Base-by-base conservation (phyloP, 768 basidiomycete genomes). In the Podaxis pistillaris region DNA sequence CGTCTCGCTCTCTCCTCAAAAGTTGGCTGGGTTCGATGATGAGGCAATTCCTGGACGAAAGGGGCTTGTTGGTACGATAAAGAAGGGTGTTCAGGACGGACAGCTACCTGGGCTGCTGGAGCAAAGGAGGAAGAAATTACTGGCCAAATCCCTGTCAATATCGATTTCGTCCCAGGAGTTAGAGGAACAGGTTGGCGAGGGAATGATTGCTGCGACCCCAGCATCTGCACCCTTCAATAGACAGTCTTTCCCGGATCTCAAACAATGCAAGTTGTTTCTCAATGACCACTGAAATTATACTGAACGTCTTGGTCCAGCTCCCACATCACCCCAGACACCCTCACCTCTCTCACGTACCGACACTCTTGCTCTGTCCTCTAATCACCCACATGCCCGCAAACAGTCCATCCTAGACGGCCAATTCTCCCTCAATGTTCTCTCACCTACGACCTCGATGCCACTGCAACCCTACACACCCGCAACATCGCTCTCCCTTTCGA, bases 341-440 rank as follows among this genome's bases (percentile, higher is more conserved):
- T 80, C 84, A 4, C 78, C 83, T 17, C 70, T 86, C 44, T 71
- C 82, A 6, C 84, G 86, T 15, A 82, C 81, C 1, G 74, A 83
- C 49, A 68, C 81, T 9, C 79, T 89, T 26, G 75, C 83, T 5
- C 75, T 88, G 0, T 76, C 83, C 0, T 76, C 84, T 0, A 80
- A 83, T 46, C 91, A 93, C 68, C 91, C 91, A 0, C 91, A 93
- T 64, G 91, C 89, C 0, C 84, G 91, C 37, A 93, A 92, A 70
- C 79, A 85, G 19, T 93, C 90, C 17, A 73, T 90, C 3, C 62
- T 86, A 11, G 87, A 89, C 66, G 84, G 82, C 17, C 75, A 76
- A 55, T 66, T 75, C 8, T 71, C 74, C 33, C 69, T 75, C n/a
- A 72, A 77, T 46, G 64, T 75, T 26, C 56, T 75, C 12, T 71